These are phyloP conservation scores for Arthrobotrys sinensis DNA, from an alignment of 2,329 filamentous ascomycete species.

Conservation along the genomic window DNA sequence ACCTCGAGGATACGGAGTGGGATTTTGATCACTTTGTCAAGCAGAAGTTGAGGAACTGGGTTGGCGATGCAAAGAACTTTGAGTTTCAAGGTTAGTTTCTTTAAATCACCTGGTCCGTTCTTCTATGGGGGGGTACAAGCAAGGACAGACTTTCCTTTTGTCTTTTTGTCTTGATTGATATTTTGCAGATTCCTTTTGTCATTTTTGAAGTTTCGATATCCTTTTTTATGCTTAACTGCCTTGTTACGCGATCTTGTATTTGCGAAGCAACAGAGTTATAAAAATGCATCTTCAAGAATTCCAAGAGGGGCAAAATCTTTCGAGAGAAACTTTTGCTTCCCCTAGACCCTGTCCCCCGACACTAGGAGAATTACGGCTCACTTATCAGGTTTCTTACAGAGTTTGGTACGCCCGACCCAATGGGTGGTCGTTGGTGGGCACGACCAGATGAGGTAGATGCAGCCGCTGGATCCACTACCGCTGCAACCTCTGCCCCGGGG, in stretches of 20 bases:
- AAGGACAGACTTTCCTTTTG: conserved; percentile 22
- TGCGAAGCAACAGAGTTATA: conserved; percentile 50
- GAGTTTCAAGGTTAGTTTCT: conserved; percentile 61
- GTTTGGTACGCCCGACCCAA: conserved; percentile 60
- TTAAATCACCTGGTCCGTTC: conserved; percentile 19
- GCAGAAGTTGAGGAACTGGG: conserved; percentile 79
- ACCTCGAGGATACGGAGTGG: conserved; percentile 84
- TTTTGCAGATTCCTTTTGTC: conserved; percentile 26
- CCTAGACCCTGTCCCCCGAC: conserved; percentile 24
- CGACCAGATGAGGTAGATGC: conserved; percentile 61
- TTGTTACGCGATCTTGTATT: conserved; percentile 58
- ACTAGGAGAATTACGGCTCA: conserved; percentile 59
- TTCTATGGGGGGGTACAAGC: conserved; percentile 28
- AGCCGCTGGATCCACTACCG: conserved; percentile 35
- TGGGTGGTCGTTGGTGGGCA: conserved; percentile 61
- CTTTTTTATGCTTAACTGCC: conserved; percentile 45
- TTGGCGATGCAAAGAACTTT: conserved; percentile 66
- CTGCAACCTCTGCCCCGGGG: conserved; percentile 21
- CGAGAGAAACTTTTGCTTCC: conserved; percentile 51
- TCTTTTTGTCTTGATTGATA: conserved; percentile 31
- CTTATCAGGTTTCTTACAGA: conserved; percentile 60
- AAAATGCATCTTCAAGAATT: conserved; percentile 42
- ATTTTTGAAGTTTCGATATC: conserved; percentile 33
- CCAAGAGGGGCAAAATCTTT: conserved; percentile 54
- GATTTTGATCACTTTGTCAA: conserved; percentile 86